Evolutionary conservation across 305 asterid species (phyloP), one percentile per base, ranked within the genome.

Genomic region (Rubia balearica): DNA sequence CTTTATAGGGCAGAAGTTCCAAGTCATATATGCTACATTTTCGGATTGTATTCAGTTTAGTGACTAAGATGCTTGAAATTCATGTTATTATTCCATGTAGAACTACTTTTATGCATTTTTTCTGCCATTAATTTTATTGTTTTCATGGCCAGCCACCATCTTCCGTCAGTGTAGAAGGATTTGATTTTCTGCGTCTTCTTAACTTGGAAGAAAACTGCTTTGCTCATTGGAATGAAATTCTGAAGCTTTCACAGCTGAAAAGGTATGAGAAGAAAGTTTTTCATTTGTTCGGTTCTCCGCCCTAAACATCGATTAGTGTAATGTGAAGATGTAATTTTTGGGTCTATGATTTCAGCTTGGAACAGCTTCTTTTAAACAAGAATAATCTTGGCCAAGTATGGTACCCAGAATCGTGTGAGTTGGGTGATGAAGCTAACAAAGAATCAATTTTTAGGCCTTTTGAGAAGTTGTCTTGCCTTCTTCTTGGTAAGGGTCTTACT

Each of bases 171-270:
- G 90, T 85, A 60, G 83, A 83, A 80, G 96, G 96, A 81, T 94
- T 91, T 82, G 84, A 81, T 75, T 83, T 81, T 56, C 81, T 94
- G 61, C 89, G 84, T 66, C 84, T 88, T 77, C 92, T 94, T 71
- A 89, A 94, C 84, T 82, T 94, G 83, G 97, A 91, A 82, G 82
- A 86, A 81, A 94, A 91, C 80, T 83, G 81, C 66, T 77, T 94
- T 82, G 79, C 87, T 49, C 70, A 82, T 78, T 94, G 99, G 99
- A 88, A 84, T 76, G 97, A 91, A 80, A 83, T 94, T 63, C 38
- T 84, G 74, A 88, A 87, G 81, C 88, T 94, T 73, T 85, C 97
- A 22, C 87, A 81, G 46, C 75, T 94, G 71, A 81, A 36, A 79
- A 83, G 99, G 99, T 94, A 80, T 51, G 46, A 43, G 69, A 56